Conservation (phyloP, 1,139 yeast genomes). For the Geotrichum carabidarum region DNA sequence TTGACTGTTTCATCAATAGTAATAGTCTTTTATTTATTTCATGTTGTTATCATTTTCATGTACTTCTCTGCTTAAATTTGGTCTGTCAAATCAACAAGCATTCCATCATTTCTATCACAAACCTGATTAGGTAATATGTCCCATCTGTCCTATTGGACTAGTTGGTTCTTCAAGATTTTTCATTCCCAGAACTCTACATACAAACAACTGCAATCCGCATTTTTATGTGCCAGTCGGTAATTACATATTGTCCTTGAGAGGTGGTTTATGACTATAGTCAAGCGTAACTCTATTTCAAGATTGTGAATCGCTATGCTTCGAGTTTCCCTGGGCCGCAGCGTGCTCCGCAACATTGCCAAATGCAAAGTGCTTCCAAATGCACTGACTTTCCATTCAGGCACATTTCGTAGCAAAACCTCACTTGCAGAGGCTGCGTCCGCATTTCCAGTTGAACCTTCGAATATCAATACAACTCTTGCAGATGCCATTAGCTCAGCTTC, state of each 20-base stretch:
- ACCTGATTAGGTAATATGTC: neutral
- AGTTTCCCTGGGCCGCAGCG: neutral
- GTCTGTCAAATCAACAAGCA: neutral
- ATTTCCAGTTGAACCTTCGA: neutral
- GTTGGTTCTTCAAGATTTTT: neutral
- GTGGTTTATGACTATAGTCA: neutral
- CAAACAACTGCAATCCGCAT: neutral
- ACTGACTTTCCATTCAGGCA: neutral
- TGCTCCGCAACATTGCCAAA: neutral
- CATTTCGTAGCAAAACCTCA: neutral
- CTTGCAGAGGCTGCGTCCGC: slow-evolving; percentile 7
- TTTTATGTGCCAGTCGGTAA: neutral
- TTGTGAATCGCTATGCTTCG: neutral
- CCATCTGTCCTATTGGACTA: neutral
- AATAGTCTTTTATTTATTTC: neutral
- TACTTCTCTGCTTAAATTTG: neutral
- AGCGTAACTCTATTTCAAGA: neutral
- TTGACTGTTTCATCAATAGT: neutral
- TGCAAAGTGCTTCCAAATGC: too few species aligned
- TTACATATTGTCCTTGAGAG: neutral
- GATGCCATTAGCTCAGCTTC: slow-evolving; percentile 6
- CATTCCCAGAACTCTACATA: neutral
- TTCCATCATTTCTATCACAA: neutral
- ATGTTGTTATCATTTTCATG: neutral
- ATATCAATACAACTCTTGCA: neutral